A percentile compares a stretch with the other conserved stretches of the same genome.
Conservation (phyloP, 2,329 filamentous ascomycete species). For the Fusarium miscanthi region DNA sequence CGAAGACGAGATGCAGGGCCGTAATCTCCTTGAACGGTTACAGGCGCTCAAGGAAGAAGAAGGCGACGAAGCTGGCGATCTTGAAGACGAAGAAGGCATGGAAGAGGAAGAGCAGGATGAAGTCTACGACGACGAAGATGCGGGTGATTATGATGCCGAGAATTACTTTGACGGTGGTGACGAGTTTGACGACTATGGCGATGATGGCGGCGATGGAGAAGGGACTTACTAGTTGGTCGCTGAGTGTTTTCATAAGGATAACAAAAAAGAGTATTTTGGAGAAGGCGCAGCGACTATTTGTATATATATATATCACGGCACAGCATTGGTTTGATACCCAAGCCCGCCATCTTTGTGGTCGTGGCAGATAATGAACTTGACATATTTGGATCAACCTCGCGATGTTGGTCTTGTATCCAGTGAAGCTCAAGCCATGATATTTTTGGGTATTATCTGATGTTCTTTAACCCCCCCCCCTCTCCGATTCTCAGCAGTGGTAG, state of each 20-base stretch:
- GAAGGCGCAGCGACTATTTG: slow-evolving; percentile 29
- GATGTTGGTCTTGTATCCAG: background rate
- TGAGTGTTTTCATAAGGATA: background rate
- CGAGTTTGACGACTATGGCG: slow-evolving; percentile 64
- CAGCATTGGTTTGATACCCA: slow-evolving; percentile 45
- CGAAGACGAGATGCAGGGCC: slow-evolving; percentile 45
- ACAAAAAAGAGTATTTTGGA: slow-evolving; percentile 14
- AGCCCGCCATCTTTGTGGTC: slow-evolving; percentile 22
- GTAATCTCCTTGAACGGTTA: slow-evolving; percentile 58
- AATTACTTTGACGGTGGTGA: slow-evolving; percentile 70
- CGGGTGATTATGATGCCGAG: slow-evolving; percentile 71
- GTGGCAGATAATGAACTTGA: slow-evolving; percentile 41
- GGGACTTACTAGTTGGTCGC: slow-evolving; percentile 50
- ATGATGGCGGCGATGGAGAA: slow-evolving; percentile 64
- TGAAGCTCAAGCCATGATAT: background rate
- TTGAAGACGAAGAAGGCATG: slow-evolving; percentile 62
- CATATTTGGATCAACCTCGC: background rate
- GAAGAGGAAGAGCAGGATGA: slow-evolving; percentile 62
- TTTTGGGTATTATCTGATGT: background rate
- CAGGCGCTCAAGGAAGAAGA: slow-evolving; percentile 62
- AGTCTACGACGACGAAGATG: slow-evolving; percentile 67
- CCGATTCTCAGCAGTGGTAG: background rate
- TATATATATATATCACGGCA: slow-evolving; percentile 33
- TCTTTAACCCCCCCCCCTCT: no score
- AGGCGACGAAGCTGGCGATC: slow-evolving; percentile 59